A percentile compares a stretch with the other conserved stretches of the same genome.
These are phyloP conservation scores for Colletotrichum tropicicola DNA, from an alignment of 2,329 filamentous ascomycete genomes.

Conservation along the genomic window DNA sequence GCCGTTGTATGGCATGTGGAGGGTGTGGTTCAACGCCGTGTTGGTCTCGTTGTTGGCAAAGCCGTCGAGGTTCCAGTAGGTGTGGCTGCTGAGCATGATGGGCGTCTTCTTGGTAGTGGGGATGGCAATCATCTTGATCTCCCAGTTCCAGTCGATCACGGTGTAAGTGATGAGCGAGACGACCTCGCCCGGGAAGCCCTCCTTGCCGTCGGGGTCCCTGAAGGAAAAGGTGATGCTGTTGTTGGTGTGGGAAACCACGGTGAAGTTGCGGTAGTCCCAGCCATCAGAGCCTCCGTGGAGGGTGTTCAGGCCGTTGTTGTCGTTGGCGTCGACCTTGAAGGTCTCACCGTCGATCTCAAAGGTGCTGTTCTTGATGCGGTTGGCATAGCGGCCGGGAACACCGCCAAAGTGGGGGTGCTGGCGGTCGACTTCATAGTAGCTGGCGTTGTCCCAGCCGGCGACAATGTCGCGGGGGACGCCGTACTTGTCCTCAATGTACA, in stretches of 20 bases:
- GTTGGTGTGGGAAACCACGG: constrained; percentile 72
- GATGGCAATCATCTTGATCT: constrained; percentile 76
- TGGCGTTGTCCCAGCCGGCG: constrained; percentile 79
- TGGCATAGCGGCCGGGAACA: constrained; percentile 81
- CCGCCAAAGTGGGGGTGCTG: constrained; percentile 77
- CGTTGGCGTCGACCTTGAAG: constrained; percentile 71
- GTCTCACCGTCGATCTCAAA: constrained; percentile 72
- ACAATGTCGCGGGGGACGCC: constrained; percentile 77
- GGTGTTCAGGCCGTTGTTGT: constrained; percentile 69
- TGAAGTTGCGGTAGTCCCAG: constrained; percentile 84
- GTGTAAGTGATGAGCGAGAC: constrained; percentile 79
- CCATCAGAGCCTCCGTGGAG: constrained; percentile 76
- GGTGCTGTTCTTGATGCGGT: constrained; percentile 81
- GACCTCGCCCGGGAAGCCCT: constrained; percentile 84
- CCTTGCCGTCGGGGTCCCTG: constrained; percentile 75
- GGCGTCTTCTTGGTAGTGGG: constrained; percentile 80
- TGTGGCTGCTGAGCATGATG: constrained; percentile 80
- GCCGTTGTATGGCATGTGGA: constrained; percentile 77
- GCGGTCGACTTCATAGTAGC: constrained; percentile 71
- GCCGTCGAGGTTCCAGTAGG: constrained; percentile 86
- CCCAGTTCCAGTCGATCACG: constrained; percentile 71
- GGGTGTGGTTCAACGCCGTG: constrained; percentile 74
- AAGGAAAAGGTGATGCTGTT: constrained; percentile 80
- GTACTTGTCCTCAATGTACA: constrained; percentile 75
- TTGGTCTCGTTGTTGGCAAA: constrained; percentile 78